These are phyloP conservation scores for Jackrogersella minutella DNA, from an alignment of 495 filamentous ascomycete species.

Conservation along the genomic window DNA sequence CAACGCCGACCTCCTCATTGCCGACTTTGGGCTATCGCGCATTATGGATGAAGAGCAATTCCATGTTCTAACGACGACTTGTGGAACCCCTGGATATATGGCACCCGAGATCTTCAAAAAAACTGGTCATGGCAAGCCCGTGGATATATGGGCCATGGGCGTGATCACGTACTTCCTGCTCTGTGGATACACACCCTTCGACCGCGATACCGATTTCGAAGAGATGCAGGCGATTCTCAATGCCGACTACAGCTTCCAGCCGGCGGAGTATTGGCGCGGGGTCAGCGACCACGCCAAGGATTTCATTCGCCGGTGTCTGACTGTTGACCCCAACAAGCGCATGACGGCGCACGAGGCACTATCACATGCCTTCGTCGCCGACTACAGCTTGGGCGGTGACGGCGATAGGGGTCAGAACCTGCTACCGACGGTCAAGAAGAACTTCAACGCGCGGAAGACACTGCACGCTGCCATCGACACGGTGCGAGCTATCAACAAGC, in stretches of 20 bases:
- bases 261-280: slow-evolving; percentile 93
- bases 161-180: slow-evolving; percentile 98
- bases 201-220: slow-evolving; percentile 95
- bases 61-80: slow-evolving; percentile 96
- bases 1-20: slow-evolving; percentile 89
- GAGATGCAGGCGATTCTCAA: slow-evolving; percentile 99
- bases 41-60: slow-evolving; percentile 99
- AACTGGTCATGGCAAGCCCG: slow-evolving; percentile 85
- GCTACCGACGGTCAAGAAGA: slow-evolving; percentile 94
- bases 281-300: slow-evolving; percentile 85
- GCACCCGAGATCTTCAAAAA: slow-evolving; percentile 93
- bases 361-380: slow-evolving; percentile 85
- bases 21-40: slow-evolving; percentile 90
- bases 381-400: slow-evolving; percentile 52
- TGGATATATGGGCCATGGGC: slow-evolving; percentile 96
- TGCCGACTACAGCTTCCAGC: slow-evolving; percentile 96
- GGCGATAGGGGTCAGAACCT: slow-evolving; percentile 67
- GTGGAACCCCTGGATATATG: slow-evolving; percentile 97
- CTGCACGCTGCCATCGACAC: slow-evolving; percentile 98
- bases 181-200: slow-evolving; percentile 98
- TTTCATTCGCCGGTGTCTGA: slow-evolving; percentile 85
- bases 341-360: slow-evolving; percentile 97
- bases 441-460: slow-evolving; percentile 95
- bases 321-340: slow-evolving; percentile 82
- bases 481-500: slow-evolving; percentile 96